Evolutionary conservation across 192 early-diverging fungal genomes (phyloP).

Genomic region (Chytriomyces sp.): DNA sequence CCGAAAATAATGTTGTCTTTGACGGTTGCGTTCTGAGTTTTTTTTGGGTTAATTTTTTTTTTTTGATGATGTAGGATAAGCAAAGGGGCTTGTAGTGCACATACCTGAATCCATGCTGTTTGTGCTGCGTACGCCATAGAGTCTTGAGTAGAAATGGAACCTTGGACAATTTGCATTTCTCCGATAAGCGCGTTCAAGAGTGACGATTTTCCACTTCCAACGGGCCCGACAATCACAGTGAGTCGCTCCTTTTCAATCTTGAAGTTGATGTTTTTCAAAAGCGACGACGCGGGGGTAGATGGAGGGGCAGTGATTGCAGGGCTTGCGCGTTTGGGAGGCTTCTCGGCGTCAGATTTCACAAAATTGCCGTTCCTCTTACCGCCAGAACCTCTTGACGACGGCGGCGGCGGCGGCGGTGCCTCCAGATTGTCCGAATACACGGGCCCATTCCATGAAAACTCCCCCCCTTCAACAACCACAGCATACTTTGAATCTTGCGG

Average conservation of each 20-base stretch:
- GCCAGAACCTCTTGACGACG: slow-evolving; percentile 45
- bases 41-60: neutral
- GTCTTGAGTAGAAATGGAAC: slow-evolving; percentile 56
- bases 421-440: slow-evolving; percentile 48
- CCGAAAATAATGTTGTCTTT: slow-evolving; percentile 74
- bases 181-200: slow-evolving; percentile 74
- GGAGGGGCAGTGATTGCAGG: neutral
- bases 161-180: slow-evolving; percentile 65
- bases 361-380: slow-evolving; percentile 52
- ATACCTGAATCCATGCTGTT: slow-evolving; percentile 82
- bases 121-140: slow-evolving; percentile 75
- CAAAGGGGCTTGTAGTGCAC: slow-evolving; percentile 46
- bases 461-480: slow-evolving; percentile 59
- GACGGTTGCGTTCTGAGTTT: slow-evolving; percentile 59
- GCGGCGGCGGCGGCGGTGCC: slow-evolving; percentile 48
- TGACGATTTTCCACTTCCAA: slow-evolving; percentile 76
- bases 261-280: slow-evolving; percentile 35
- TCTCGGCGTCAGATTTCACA: slow-evolving; percentile 46
- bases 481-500: slow-evolving; percentile 52
- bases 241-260: slow-evolving; percentile 51
- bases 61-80: neutral
- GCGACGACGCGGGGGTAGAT: slow-evolving; percentile 39
- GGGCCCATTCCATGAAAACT: slow-evolving; percentile 62
- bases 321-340: neutral
- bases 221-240: slow-evolving; percentile 70